Conservation (phyloP, 164 flowering plant genomes). For the Dillenia suffruticosa region DNA sequence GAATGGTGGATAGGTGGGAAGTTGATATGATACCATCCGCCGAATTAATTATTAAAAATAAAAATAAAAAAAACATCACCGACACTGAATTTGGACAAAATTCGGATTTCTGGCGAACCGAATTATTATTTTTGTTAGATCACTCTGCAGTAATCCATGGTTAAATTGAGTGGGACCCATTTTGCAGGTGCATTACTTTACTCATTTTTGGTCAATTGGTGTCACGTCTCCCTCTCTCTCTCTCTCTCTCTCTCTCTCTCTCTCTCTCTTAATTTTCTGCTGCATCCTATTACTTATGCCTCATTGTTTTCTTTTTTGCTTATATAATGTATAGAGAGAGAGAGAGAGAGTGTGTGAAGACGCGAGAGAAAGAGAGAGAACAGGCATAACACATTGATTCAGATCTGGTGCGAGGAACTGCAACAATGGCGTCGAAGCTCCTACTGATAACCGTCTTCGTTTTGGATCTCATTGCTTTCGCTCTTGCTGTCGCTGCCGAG, state of each 20-base stretch:
- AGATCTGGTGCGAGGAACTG: slow-evolving; percentile 1
- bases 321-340: background rate
- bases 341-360: too few species aligned
- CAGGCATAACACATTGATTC: background rate
- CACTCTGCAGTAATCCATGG: too few species aligned
- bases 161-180: too few species aligned
- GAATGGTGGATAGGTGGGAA: too few species aligned
- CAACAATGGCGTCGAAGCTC: slow-evolving; percentile 54
- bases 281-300: background rate
- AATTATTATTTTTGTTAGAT: too few species aligned
- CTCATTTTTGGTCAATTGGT: too few species aligned
- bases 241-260: slow-evolving; percentile 3
- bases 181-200: too few species aligned
- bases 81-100: too few species aligned
- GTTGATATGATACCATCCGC: too few species aligned
- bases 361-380: background rate
- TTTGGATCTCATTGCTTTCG: slow-evolving; percentile 64
- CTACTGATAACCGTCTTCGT: slow-evolving; percentile 33
- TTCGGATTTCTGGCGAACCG: too few species aligned
- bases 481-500: slow-evolving; percentile 74
- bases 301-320: background rate
- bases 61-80: too few species aligned
- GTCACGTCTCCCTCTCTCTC: slow-evolving; percentile 1
- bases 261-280: background rate
- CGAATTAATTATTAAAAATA: too few species aligned